Base-by-base conservation (phyloP, 1,139 yeast species). In the Candida tetrigidarum region DNA sequence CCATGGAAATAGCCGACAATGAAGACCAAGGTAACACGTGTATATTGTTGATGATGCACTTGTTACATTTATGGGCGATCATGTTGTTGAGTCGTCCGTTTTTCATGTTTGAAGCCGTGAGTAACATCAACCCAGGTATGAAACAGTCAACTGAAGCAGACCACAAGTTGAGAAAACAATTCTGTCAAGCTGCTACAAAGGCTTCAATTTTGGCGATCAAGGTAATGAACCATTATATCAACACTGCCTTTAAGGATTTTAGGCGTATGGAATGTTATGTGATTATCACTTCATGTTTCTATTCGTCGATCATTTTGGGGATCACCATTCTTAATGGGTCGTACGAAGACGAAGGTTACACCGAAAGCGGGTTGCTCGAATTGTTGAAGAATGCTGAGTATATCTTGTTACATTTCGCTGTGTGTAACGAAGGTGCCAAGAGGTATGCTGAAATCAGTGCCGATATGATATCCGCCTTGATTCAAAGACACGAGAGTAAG, bases 61-160 rank as follows among this genome's bases (percentile, higher is more conserved):
- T 74, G 19, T 59, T 67, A 8, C 71, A 74, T 46, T 57, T 76
- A 28, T 65, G 66, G 54, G 71, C 75, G 1, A 66, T 75, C 18
- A 64, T 75, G 50, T 55, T 76, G 22, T 57, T 77, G 16, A 63
- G 78, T 27, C 62, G 80, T 18, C 81, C 82, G 9, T 74, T 76
- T 48, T 72, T 74, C 55, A 67, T 74, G 56, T 70, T 39, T 41
- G 52, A 46, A n/a, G 54, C 56, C 2, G 52, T 52, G 3, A 23
- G 45, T 12, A 38, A 40, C 1, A 35, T 51, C 7, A 50, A 49
- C 29, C 29, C 47, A 3, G 43, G 41, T 11, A 34, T 44, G 23
- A 23, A 43, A 16, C 30, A 46, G 6, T 14, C 37, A 2, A 28
- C 43, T 9, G 25, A 50, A 7, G 38, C 43, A 18, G 50, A 51